Conservation (phyloP, 768 basidiomycete genomes). For the Pleurotus salmoneostramineus region DNA sequence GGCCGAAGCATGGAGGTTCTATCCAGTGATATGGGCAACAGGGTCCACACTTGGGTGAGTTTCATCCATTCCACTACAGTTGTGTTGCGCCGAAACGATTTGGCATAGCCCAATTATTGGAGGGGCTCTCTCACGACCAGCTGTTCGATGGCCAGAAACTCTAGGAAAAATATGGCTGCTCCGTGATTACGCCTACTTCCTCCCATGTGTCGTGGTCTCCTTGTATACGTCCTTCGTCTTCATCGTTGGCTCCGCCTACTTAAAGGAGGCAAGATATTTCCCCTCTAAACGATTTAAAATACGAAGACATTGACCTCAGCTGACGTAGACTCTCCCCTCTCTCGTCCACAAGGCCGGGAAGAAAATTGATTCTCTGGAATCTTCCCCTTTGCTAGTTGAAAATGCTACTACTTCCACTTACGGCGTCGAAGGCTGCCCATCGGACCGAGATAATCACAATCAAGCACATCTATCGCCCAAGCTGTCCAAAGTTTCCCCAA, state of each 20-base stretch:
- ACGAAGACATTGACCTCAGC: not conserved
- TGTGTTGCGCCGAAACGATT: not conserved
- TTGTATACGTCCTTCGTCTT: slow-evolving; percentile 29
- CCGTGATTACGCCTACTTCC: slow-evolving; percentile 43
- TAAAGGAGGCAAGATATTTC: not conserved
- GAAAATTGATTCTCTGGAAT: not conserved
- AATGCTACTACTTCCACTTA: not conserved
- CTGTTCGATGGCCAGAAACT: slow-evolving; percentile 40
- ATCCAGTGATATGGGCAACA: slow-evolving; percentile 6
- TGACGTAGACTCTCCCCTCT: not conserved
- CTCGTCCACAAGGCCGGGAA: not conserved
- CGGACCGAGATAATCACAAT: not conserved
- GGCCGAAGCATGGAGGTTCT: slow-evolving; percentile 16
- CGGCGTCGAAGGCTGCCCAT: too few relatives aligned
- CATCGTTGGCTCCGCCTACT: not conserved
- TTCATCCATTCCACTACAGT: not conserved
- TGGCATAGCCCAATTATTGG: slow-evolving; percentile 39
- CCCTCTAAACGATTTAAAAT: too few relatives aligned
- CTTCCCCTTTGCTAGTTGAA: not conserved
- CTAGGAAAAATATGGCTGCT: slow-evolving; percentile 43
- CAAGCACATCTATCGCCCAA: not conserved
- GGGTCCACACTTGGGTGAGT: slow-evolving; percentile 2
- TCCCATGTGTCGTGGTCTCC: slow-evolving; percentile 48
- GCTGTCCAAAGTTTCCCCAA: slow-evolving; percentile 1
- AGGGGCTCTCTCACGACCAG: slow-evolving; percentile 43